A percentile compares a stretch with the other conserved stretches of the same genome.
Conservation (phyloP, 805 yeast species). For the Candida chauliodis region DNA sequence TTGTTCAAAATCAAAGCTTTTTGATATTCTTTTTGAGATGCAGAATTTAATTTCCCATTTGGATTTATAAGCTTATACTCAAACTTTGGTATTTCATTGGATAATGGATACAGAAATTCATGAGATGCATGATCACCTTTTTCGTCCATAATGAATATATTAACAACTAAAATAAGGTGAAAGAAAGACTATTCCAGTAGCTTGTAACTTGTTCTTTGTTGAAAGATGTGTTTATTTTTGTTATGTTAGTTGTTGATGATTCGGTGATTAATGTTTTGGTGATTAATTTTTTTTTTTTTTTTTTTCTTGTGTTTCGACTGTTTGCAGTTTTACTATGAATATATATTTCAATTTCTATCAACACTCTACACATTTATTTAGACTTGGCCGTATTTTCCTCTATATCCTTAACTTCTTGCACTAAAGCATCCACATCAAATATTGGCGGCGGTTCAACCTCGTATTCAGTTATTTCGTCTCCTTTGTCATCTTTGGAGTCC, state of each 20-base stretch:
- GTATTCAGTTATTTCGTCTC: constrained; percentile 10
- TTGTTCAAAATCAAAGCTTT: constrained; percentile 20
- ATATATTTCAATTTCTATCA: too few species aligned
- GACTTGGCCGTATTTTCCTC: constrained; percentile 18
- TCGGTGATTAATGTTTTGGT: too few species aligned
- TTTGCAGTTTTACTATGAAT: too few species aligned
- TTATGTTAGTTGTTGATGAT: too few species aligned
- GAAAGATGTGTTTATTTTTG: too few species aligned
- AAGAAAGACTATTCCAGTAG: too few species aligned
- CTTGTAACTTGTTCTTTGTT: too few species aligned
- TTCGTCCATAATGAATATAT: neutral
- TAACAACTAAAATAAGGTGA: too few species aligned
- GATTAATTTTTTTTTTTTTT: too few species aligned
- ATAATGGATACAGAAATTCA: constrained; percentile 24
- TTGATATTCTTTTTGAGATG: constrained; percentile 28
- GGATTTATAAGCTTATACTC: constrained; percentile 32
- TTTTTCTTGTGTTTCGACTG: too few species aligned
- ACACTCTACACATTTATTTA: too few species aligned
- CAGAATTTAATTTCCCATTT: constrained; percentile 27
- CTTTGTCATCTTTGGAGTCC: constrained; percentile 13
- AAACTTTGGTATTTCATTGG: constrained; percentile 22
- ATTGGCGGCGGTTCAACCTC: constrained; percentile 21
- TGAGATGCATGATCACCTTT: neutral
- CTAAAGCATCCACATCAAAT: constrained; percentile 45
- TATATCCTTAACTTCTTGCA: constrained; percentile 42